Evolutionary conservation across 2,329 filamentous ascomycete species (phyloP).

Genomic region (Microcera coccophila): DNA sequence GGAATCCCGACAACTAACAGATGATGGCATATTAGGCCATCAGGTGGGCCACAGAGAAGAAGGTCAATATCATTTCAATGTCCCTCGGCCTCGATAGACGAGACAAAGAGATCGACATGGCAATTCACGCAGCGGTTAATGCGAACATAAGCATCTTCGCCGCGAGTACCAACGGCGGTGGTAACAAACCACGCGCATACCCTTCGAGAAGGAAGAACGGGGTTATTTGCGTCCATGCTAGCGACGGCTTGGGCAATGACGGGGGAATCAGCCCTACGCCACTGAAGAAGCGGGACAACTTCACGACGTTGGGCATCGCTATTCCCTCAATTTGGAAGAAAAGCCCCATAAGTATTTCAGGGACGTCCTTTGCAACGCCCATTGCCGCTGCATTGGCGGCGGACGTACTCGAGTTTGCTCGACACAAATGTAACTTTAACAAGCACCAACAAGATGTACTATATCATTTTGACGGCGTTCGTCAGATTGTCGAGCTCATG

Average conservation of each 20-base stretch:
- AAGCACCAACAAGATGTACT: neutral
- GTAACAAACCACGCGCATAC: neutral
- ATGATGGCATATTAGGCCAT: conserved; percentile 17
- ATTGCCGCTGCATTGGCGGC: conserved; percentile 14
- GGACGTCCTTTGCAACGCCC: conserved; percentile 13
- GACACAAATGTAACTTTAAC: neutral
- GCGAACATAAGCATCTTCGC: conserved; percentile 5
- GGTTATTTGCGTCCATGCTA: conserved; percentile 16
- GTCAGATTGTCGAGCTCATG: neutral
- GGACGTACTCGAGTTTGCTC: conserved; percentile 1
- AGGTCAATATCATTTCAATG: conserved; percentile 27
- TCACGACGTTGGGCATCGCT: conserved; percentile 6
- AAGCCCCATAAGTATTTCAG: conserved; percentile 4
- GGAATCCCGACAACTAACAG: too few relatives aligned
- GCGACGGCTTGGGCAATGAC: conserved; percentile 11
- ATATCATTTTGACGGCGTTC: neutral
- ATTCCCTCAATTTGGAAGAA: conserved; percentile 1
- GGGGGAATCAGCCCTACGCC: conserved; percentile 6
- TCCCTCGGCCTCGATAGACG: conserved; percentile 20
- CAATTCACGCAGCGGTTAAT: conserved; percentile 2
- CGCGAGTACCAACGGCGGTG: conserved; percentile 4
- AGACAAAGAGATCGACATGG: conserved; percentile 3
- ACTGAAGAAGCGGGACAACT: neutral
- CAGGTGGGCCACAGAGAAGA: conserved; percentile 12
- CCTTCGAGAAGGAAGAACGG: conserved; percentile 3